Conservation (phyloP, 73 alveolate species). For the Paramecium tetraurelia region DNA sequence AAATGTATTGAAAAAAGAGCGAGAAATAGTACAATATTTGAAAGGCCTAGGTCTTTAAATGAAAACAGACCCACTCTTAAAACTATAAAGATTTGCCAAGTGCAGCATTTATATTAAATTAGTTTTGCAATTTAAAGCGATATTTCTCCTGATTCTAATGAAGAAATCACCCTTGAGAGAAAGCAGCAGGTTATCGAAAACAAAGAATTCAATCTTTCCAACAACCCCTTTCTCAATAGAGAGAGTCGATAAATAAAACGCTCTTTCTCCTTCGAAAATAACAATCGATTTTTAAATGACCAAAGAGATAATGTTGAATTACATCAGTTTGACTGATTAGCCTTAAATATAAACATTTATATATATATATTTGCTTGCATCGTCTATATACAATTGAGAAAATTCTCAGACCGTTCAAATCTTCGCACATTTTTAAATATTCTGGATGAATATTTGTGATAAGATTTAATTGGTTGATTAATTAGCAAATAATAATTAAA, state of each 20-base stretch:
- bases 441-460: not conserved
- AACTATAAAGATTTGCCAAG: not conserved
- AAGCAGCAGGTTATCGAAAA: not conserved
- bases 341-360: not conserved
- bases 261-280: not conserved
- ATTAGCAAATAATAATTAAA: not conserved
- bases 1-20: not conserved
- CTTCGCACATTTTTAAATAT: not conserved
- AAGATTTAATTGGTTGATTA: too few species aligned
- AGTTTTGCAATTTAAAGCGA: not conserved
- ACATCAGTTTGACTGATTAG: not conserved
- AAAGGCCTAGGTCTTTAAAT: not conserved
- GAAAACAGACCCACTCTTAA: constrained; percentile 7
- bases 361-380: not conserved
- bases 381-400: not conserved
- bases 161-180: not conserved
- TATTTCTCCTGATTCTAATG: not conserved
- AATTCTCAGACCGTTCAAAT: not conserved
- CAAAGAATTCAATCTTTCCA: not conserved
- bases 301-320: not conserved
- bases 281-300: not conserved
- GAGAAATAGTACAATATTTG: not conserved
- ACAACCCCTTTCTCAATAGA: not conserved
- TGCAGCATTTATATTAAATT: not conserved
- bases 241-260: not conserved